Conservation (phyloP, 345 rosid genomes). For the Pugionium cornutum region DNA sequence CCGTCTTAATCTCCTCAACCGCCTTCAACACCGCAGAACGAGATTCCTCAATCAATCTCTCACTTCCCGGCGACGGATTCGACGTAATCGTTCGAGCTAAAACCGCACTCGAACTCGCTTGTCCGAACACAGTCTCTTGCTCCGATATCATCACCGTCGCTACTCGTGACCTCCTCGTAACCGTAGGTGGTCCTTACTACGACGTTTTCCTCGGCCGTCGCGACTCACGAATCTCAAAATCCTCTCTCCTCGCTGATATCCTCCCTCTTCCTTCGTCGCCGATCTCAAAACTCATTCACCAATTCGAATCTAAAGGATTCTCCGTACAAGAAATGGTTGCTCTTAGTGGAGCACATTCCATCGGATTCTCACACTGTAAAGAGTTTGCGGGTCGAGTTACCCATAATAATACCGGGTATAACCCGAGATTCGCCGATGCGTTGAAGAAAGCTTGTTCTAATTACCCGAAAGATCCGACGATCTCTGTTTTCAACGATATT, state of each 20-base stretch:
- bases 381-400: slow-evolving; percentile 53
- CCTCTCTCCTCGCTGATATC: slow-evolving; percentile 48
- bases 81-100: slow-evolving; percentile 77
- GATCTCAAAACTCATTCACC: slow-evolving; percentile 48
- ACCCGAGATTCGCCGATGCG: slow-evolving; percentile 67
- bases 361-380: slow-evolving; percentile 92
- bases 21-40: slow-evolving; percentile 75
- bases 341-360: slow-evolving; percentile 82
- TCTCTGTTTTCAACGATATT: slow-evolving; percentile 85
- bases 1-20: slow-evolving; percentile 62
- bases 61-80: slow-evolving; percentile 90
- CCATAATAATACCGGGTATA: slow-evolving; percentile 55
- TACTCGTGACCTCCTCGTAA: slow-evolving; percentile 68
- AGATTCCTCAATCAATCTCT: slow-evolving; percentile 71
- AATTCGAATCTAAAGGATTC: slow-evolving; percentile 65
- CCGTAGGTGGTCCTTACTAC: slow-evolving; percentile 79
- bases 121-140: slow-evolving; percentile 86
- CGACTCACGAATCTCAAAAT: slow-evolving; percentile 56
- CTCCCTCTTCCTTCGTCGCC: slow-evolving; percentile 71
- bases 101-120: slow-evolving; percentile 81
- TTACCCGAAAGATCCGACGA: slow-evolving; percentile 60
- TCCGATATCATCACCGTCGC: slow-evolving; percentile 84
- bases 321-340: slow-evolving; percentile 83
- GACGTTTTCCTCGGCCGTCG: slow-evolving; percentile 69
- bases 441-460: slow-evolving; percentile 65